Percentiles rank a stretch among this genome's conserved stretches.
phyloP scores from a whole-genome alignment of 345 rosid genomes.

The Populus nigra region DNA sequence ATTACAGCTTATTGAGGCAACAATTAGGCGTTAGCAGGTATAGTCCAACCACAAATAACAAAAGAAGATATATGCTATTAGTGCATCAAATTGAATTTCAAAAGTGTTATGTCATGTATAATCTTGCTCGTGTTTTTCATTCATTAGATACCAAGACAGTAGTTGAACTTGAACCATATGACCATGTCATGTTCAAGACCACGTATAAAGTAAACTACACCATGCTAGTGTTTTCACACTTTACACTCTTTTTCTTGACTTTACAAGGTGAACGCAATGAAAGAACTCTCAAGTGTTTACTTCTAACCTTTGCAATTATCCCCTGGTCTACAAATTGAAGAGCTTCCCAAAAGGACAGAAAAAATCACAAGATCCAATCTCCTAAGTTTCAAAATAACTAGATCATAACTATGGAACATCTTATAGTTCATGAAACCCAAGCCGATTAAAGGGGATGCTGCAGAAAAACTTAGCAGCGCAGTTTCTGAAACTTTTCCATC shows the following conservation, averaged over 20 bases:
- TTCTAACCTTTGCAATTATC: neutral
- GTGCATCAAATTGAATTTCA: neutral
- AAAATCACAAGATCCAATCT: neutral
- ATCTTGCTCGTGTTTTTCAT: neutral
- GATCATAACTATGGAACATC: neutral
- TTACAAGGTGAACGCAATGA: neutral
- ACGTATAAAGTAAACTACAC: neutral
- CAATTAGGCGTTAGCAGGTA: neutral
- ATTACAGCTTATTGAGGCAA: neutral
- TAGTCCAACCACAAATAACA: constrained; percentile 1
- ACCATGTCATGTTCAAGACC: neutral
- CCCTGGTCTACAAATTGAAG: neutral
- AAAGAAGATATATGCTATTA: neutral
- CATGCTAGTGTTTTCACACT: neutral
- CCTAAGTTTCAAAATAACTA: neutral
- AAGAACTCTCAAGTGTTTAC: neutral
- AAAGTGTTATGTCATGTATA: neutral
- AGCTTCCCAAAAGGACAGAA: neutral
- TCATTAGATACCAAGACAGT: neutral
- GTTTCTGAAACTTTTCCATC: neutral
- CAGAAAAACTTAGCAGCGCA: neutral
- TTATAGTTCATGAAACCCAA: constrained; percentile 2
- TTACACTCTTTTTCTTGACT: neutral
- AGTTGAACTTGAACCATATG: neutral
- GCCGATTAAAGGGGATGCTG: neutral